Evolutionary conservation across 495 filamentous ascomycete genomes (phyloP), one percentile per base, ranked within the genome.

Genomic region (Neurospora sp.): DNA sequence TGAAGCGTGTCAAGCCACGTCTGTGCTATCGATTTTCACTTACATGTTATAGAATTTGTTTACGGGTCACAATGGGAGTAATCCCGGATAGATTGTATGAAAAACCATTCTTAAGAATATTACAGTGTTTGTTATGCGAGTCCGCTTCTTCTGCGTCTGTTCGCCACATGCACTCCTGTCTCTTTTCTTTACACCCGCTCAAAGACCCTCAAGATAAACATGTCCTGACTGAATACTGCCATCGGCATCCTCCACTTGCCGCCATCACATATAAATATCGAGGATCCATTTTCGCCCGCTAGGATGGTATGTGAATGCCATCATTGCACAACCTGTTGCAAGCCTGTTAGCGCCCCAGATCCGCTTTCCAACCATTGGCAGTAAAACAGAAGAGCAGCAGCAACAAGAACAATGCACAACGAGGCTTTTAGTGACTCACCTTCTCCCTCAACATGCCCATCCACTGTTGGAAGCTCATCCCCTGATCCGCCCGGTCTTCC

Each of bases 401-500:
- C 53, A 35, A 65, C 53, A 35, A 65, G 65, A 37, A 40, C 38
- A 44, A 42, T 27, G 48, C n/a, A 31, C 69, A 59, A 71, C 27
- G 22, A 9, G 41, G 68, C 39, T 69, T 69, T 72, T 59, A 75
- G 9, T 53, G n/a, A 86, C 91, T 88, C 84, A 98, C 96, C 93
- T 98, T 99, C 86, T 98, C 96, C 82, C 94, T 90, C 83, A 98
- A 81, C 70, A 87, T 88, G 41, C 93, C 93, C 89, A 99, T 91
- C 91, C 93, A 99, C 84, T 98, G 95, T 79, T 88, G 88, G 78
- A 96, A 88, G 77, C 96, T 97, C 80, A 94, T 89, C 27, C 94
- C 90, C 83, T 97, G 93, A 79, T 99, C 96, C 53, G 96, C 93
- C 72, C 95, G 88, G 82, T 99, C 96, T 83, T 99, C 96, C 69